Evolutionary conservation across 768 basidiomycete genomes (phyloP).

Genomic region (Mycena galericulata): DNA sequence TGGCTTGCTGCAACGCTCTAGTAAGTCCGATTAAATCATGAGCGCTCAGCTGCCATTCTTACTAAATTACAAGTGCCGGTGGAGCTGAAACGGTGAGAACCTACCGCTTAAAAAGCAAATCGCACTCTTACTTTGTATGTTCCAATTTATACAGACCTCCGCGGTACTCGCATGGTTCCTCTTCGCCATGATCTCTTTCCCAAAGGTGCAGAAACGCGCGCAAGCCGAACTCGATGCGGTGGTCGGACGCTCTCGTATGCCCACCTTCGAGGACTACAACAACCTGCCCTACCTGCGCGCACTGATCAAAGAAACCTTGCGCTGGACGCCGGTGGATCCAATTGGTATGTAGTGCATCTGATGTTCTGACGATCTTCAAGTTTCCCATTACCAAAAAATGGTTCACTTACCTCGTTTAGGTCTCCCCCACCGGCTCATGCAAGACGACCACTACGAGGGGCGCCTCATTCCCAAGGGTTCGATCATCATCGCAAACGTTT

Average conservation of each 20-base stretch:
- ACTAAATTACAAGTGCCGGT: conserved; percentile 19
- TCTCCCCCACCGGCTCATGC: conserved; percentile 36
- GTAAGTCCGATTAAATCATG: conserved; percentile 2
- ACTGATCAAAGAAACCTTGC: conserved; percentile 2
- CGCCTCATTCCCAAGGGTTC: conserved; percentile 44
- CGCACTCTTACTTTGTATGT: no score
- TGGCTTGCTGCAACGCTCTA: conserved; percentile 34
- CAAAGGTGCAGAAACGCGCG: not conserved
- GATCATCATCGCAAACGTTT: conserved; percentile 39
- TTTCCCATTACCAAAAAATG: no score
- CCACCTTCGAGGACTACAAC: conserved; percentile 4
- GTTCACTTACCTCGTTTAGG: conserved; percentile 37
- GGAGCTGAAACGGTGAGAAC: conserved; percentile 40
- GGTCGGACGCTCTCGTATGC: not conserved
- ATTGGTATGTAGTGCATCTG: not conserved
- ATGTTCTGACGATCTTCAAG: not conserved
- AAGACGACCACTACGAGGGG: conserved; percentile 48
- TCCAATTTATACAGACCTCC: not conserved
- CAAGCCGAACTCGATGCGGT: conserved; percentile 8
- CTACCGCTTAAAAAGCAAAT: not conserved
- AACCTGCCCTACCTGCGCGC: conserved; percentile 11
- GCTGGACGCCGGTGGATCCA: conserved; percentile 8
- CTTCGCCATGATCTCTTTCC: not conserved
- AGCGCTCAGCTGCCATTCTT: not conserved
- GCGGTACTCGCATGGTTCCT: conserved; percentile 8